These are phyloP conservation scores for Suhomyces coccinellae DNA, from an alignment of 1,139 yeast species.

Conservation along the genomic window DNA sequence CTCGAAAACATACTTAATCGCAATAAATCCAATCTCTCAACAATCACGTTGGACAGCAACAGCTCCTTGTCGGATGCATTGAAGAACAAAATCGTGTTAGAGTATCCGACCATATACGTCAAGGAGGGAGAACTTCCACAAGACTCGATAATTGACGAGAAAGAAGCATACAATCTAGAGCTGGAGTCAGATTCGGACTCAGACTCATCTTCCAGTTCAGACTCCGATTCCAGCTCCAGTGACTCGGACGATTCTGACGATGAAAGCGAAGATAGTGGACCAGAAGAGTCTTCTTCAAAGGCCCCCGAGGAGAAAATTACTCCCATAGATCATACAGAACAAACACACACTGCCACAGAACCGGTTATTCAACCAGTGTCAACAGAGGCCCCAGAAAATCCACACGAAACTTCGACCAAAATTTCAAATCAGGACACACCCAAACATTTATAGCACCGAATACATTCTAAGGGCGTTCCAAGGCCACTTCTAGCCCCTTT, in stretches of 20 bases:
- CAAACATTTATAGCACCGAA: background rate
- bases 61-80: constrained; percentile 45
- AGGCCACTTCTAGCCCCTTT: too few species aligned
- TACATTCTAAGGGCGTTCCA: background rate
- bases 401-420: background rate
- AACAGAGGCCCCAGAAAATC: background rate
- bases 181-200: constrained; percentile 11
- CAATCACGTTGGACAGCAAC: constrained; percentile 25
- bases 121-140: constrained; percentile 16
- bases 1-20: constrained; percentile 33
- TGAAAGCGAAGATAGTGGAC: constrained; percentile 18
- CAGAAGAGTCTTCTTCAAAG: constrained; percentile 25
- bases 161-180: constrained; percentile 22
- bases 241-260: constrained; percentile 15
- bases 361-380: background rate
- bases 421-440: too few species aligned
- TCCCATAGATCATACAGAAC: too few species aligned
- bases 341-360: background rate
- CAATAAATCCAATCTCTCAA: constrained; percentile 17
- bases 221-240: background rate
- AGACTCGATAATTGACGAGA: constrained; percentile 14
- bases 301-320: background rate
- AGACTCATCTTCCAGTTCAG: constrained; percentile 12
- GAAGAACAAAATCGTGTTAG: constrained; percentile 61
- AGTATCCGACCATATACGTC: constrained; percentile 71